A percentile compares a stretch with the other conserved stretches of the same genome.
These are phyloP conservation scores for Cornus controversa DNA, from an alignment of 148 eudicot genomes.

Conservation along the genomic window DNA sequence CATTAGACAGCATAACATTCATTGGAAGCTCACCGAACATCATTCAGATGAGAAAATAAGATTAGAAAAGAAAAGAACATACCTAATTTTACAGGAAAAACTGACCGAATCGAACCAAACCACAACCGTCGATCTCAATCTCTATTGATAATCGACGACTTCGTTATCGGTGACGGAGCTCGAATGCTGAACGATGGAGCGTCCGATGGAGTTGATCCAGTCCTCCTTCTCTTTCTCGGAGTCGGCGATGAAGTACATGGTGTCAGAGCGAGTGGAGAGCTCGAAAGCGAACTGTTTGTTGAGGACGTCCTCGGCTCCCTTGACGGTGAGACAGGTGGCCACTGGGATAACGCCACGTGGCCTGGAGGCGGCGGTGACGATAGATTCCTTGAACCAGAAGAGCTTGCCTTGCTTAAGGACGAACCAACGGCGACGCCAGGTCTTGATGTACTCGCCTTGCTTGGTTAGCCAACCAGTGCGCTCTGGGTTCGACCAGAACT, in stretches of 20 bases:
- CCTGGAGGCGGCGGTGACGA: constrained; percentile 48
- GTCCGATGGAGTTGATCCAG: constrained; percentile 88
- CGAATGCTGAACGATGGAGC: constrained; percentile 85
- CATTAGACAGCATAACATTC: too few relatives aligned
- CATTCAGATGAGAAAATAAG: background rate
- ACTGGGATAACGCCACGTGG: constrained; percentile 86
- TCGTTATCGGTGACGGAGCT: constrained; percentile 71
- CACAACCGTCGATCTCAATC: background rate
- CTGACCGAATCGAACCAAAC: background rate
- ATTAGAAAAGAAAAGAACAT: background rate
- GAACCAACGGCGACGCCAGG: constrained; percentile 95
- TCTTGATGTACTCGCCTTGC: constrained; percentile 95
- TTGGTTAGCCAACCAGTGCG: constrained; percentile 82
- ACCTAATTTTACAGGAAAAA: background rate
- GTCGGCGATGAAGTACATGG: constrained; percentile 89
- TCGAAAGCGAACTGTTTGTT: constrained; percentile 72
- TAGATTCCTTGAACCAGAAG: constrained; percentile 87
- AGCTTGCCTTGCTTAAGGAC: constrained; percentile 81
- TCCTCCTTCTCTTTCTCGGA: constrained; percentile 95
- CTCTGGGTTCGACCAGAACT: constrained; percentile 78
- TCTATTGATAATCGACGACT: constrained; percentile 44
- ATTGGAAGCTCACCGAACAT: too few relatives aligned
- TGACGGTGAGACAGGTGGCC: constrained; percentile 66
- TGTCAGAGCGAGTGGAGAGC: constrained; percentile 62
- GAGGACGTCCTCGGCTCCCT: constrained; percentile 85